A percentile compares a stretch with the other conserved stretches of the same genome.
These are phyloP conservation scores for Venturiaceae sp. DNA, from an alignment of 2,329 filamentous ascomycete genomes.

Conservation along the genomic window DNA sequence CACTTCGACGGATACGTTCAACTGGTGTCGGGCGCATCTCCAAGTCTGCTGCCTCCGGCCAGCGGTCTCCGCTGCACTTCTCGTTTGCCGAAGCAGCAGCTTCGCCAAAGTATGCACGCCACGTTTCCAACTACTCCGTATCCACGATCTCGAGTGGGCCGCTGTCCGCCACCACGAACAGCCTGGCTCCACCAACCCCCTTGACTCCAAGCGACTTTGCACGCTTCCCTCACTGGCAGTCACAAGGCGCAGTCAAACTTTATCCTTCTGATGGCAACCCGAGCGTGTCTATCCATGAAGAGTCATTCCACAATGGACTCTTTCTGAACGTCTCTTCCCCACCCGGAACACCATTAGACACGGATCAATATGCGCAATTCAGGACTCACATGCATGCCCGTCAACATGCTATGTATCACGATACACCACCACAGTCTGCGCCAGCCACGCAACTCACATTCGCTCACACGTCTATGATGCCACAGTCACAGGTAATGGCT, in stretches of 20 bases:
- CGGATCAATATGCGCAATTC: slow-evolving; percentile 19
- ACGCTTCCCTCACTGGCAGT: slow-evolving; percentile 31
- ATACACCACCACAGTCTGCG: slow-evolving; percentile 41
- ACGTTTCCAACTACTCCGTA: slow-evolving; percentile 25
- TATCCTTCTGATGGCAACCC: slow-evolving; percentile 25
- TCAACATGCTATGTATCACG: slow-evolving; percentile 19
- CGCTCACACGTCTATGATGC: slow-evolving; percentile 18
- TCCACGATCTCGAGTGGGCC: slow-evolving; percentile 14
- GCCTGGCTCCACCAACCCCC: slow-evolving; percentile 36
- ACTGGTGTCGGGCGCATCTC: slow-evolving; percentile 37
- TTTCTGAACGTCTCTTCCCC: slow-evolving; percentile 31
- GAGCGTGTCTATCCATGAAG: slow-evolving; percentile 19
- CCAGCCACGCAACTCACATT: slow-evolving; percentile 40
- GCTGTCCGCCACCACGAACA: slow-evolving; percentile 21
- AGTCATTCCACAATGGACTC: background rate
- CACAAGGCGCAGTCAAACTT: slow-evolving; percentile 19
- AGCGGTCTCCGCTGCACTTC: slow-evolving; percentile 36
- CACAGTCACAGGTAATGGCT: slow-evolving; percentile 16
- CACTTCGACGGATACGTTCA: slow-evolving; percentile 37
- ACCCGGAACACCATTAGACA: slow-evolving; percentile 32
- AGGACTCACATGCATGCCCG: slow-evolving; percentile 15
- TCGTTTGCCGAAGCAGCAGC: slow-evolving; percentile 37
- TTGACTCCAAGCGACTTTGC: slow-evolving; percentile 32
- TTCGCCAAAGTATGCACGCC: slow-evolving; percentile 33
- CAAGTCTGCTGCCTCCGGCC: slow-evolving; percentile 35